Evolutionary conservation across 1,284 basidiomycete genomes (phyloP).

Genomic region (Trichosporon sp.): DNA sequence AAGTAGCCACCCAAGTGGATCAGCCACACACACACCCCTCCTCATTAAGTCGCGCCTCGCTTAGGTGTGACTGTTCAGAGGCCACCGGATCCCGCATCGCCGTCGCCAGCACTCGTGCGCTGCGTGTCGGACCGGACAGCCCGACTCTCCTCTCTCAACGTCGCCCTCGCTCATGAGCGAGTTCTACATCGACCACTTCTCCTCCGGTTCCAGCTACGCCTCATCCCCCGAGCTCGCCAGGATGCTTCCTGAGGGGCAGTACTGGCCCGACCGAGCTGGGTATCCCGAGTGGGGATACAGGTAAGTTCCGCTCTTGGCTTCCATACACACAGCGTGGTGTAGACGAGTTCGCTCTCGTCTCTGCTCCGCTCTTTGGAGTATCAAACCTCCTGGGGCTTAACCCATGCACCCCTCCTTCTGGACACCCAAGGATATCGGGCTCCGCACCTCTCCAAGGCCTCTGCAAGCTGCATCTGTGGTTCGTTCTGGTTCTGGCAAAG

Average conservation of each 20-base stretch:
- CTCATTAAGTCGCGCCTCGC: conserved; percentile 3
- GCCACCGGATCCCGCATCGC: not conserved
- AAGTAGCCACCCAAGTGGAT: not conserved
- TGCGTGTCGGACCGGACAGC: not conserved
- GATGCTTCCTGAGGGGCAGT: not conserved
- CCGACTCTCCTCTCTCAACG: not conserved
- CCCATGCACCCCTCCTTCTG: not conserved
- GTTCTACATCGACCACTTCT: not conserved
- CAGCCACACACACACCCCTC: not conserved
- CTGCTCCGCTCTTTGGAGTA: too few species aligned
- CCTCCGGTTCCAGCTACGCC: not conserved
- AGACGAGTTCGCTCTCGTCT: too few species aligned
- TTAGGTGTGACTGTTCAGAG: not conserved
- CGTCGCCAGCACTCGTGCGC: not conserved
- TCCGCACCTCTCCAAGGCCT: not conserved
- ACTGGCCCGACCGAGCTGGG: not conserved
- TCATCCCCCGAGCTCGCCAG: not conserved
- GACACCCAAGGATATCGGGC: too few species aligned
- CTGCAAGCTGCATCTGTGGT: not conserved
- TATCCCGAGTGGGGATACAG: not conserved
- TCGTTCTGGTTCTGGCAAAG: not conserved
- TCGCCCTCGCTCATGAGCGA: not conserved
- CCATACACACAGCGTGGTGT: too few species aligned
- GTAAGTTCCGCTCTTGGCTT: not conserved
- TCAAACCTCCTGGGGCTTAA: too few species aligned